Evolutionary conservation across 202 grass and related monocot species (phyloP), one percentile per base, ranked within the genome.

Genomic region (Carex arenaria): DNA sequence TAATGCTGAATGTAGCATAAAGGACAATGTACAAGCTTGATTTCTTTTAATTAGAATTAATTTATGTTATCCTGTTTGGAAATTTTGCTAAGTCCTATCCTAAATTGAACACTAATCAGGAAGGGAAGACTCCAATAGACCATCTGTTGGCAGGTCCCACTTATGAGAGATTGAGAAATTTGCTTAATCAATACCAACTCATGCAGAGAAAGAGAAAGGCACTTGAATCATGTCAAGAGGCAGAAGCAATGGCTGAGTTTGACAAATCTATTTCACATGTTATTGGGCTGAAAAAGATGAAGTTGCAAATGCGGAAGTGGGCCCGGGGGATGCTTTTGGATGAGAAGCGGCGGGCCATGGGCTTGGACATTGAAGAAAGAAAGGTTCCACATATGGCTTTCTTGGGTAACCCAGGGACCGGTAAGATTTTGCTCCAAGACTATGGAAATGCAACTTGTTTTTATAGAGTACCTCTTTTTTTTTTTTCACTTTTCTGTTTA

Each of bases 381-480:
- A 95, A 80, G 80, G 82, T 87, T 57, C 93, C 91, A 10, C 96
- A 98, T 86, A 98, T 98, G 96, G 96, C 96, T 81, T 98, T 98
- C 82, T 85, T 98, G 60, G 96, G 96, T 69, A 98, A 93, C 79
- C 96, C 96, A 36, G 93, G 96, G 88, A 98, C 96, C 84, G 96
- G 96, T 95, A 95, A 81, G 38, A 53, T 6, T 34, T 34, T 61
- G 6, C 22, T 59, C 56, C 49, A 40, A 15, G 52, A 57, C 52
- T n/a, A n/a, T n/a, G n/a, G n/a, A n/a, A n/a, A n/a, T n/a, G n/a
- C n/a, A n/a, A n/a, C n/a, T n/a, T n/a, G n/a, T n/a, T n/a, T n/a
- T n/a, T 2, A 53, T 54, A 31, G 1, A 38, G 17, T 54, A 30
- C 12, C 10, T 13, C 20, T 2, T 53, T 73, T 73, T 73, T 38